phyloP scores from a whole-genome alignment of 108 stramenopile genomes.

The Nitzschia palea region DNA sequence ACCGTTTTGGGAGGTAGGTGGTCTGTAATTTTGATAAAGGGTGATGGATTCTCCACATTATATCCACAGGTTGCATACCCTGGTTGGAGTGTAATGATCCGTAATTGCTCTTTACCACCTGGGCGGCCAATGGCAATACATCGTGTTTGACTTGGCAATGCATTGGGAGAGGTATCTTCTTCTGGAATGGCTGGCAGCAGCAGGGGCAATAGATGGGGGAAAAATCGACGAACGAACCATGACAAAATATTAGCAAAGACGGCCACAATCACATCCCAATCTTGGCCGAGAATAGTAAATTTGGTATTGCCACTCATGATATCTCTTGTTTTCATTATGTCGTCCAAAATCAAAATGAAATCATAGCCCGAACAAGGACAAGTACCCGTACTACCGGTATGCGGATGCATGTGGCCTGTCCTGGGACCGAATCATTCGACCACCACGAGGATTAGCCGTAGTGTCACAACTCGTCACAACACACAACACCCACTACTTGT shows the following conservation, averaged over 20 bases:
- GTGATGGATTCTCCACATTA: conserved; percentile 48
- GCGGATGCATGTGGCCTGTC: too few relatives aligned
- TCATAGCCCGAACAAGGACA: too few relatives aligned
- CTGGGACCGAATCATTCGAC: too few relatives aligned
- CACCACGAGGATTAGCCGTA: too few relatives aligned
- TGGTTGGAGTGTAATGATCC: conserved; percentile 55
- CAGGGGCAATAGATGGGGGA: conserved; percentile 47
- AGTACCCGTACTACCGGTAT: too few relatives aligned
- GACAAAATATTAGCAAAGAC: conserved; percentile 70
- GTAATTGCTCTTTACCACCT: conserved; percentile 80
- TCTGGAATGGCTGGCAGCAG: conserved; percentile 50
- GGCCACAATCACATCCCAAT: conserved; percentile 60
- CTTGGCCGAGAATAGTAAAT: conserved; percentile 12
- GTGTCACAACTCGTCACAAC: too few relatives aligned
- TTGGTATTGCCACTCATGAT: too few relatives aligned
- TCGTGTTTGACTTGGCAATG: conserved; percentile 33
- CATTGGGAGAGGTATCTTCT: conserved; percentile 21
- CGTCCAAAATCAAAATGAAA: too few relatives aligned
- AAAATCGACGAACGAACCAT: conserved; percentile 62
- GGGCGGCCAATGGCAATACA: conserved; percentile 82
- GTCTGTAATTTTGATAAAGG: conserved; percentile 17
- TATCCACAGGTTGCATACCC: conserved; percentile 79
- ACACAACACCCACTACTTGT: too few relatives aligned
- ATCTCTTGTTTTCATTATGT: too few relatives aligned
- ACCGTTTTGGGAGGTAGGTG: conserved; percentile 45